These are phyloP conservation scores for Pichia scutulata DNA, from an alignment of 805 yeast species.

Conservation along the genomic window DNA sequence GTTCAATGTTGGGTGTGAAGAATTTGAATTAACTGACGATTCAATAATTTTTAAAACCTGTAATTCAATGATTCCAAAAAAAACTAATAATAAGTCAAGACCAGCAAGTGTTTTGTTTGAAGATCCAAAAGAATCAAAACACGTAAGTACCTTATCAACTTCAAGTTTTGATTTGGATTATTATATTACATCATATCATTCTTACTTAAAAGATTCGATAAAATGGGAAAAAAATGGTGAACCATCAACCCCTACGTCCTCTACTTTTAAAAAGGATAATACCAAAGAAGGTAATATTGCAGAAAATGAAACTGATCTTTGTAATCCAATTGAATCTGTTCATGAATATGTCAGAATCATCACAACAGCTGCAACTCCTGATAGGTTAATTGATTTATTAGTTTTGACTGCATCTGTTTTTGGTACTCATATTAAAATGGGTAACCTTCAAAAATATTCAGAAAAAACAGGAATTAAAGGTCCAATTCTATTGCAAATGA, in stretches of 20 bases:
- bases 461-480: constrained; percentile 12
- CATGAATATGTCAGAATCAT: constrained; percentile 19
- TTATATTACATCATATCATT: constrained; percentile 19
- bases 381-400: constrained; percentile 69
- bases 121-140: constrained; percentile 19
- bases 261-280: too few species aligned
- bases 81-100: constrained; percentile 20
- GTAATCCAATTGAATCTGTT: background rate
- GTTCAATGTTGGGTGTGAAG: constrained; percentile 51
- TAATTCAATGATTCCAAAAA: constrained; percentile 13
- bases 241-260: background rate
- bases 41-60: constrained; percentile 55
- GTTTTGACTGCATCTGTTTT: constrained; percentile 65
- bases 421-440: constrained; percentile 32
- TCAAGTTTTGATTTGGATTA: constrained; percentile 29
- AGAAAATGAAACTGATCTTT: background rate
- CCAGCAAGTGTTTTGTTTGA: constrained; percentile 31
- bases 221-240: background rate
- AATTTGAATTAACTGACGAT: constrained; percentile 43
- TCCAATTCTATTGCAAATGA: constrained; percentile 41
- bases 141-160: constrained; percentile 30
- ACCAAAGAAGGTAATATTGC: background rate
- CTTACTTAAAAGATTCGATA: constrained; percentile 17
- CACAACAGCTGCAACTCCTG: constrained; percentile 61
- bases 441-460: constrained; percentile 36